Evolutionary conservation across 208 protist genomes (phyloP).

Genomic region (Trichomonas gallinae): DNA sequence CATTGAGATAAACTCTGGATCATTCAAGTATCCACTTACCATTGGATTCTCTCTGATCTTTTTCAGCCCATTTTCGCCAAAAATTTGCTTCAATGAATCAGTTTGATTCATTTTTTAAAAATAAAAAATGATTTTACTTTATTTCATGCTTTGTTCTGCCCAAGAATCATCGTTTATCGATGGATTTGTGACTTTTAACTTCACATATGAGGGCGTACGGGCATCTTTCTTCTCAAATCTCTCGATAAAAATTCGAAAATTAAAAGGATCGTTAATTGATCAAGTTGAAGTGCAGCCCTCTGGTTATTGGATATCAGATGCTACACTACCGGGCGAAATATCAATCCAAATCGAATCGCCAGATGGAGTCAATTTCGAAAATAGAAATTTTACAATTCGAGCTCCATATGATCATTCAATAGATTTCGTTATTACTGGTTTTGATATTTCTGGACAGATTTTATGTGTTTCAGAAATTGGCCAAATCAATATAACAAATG

Average conservation of each 20-base stretch:
- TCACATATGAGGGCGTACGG: neutral
- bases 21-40: neutral
- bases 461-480: too few species aligned
- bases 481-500: too few species aligned
- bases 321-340: neutral
- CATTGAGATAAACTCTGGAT: neutral
- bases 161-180: neutral
- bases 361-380: neutral
- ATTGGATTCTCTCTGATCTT: neutral
- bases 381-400: neutral
- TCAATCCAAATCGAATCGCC: neutral
- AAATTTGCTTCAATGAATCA: neutral
- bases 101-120: neutral
- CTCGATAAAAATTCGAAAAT: neutral
- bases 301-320: neutral
- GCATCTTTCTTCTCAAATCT: neutral
- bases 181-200: neutral
- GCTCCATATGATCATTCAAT: neutral
- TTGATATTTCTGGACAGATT: neutral
- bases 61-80: neutral
- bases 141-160: neutral
- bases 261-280: neutral
- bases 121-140: neutral
- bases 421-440: neutral
- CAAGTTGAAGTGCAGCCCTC: neutral